A percentile compares a stretch with the other conserved stretches of the same genome.
phyloP scores from a whole-genome alignment of 257 asterid species.

The Catharanthus roseus region DNA sequence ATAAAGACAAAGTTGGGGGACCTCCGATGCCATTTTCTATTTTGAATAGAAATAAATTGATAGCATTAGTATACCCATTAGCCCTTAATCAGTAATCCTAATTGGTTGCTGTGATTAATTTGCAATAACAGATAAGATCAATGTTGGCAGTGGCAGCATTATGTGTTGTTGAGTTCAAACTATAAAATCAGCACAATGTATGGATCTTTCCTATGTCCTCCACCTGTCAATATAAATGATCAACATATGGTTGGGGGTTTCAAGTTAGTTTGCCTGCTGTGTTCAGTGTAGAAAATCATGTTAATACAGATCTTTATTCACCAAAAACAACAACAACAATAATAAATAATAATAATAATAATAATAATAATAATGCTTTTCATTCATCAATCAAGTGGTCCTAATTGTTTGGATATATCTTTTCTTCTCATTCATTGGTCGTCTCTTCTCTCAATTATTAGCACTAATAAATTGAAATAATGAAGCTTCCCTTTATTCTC shows the following conservation, averaged over 20 bases:
- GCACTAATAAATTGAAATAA: neutral
- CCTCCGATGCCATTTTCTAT: no score
- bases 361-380: no score
- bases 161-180: neutral
- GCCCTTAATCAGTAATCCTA: neutral
- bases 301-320: no score
- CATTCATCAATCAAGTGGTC: neutral
- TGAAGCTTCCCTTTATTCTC: slow-evolving; percentile 6
- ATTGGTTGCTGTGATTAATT: neutral
- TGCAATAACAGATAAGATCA: neutral
- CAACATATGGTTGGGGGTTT: no score
- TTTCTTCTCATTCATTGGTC: slow-evolving; percentile 1
- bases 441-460: slow-evolving; percentile 5
- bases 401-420: neutral
- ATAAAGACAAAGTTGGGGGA: no score
- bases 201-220: neutral
- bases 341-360: no score
- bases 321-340: no score
- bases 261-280: no score
- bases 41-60: no score
- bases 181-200: neutral
- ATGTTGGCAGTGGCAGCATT: neutral
- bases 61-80: no score
- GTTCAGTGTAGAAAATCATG: no score
- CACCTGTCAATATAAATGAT: no score